Base-by-base conservation (phyloP, 176 grass and related monocot genomes). In the Raddia guianensis region DNA sequence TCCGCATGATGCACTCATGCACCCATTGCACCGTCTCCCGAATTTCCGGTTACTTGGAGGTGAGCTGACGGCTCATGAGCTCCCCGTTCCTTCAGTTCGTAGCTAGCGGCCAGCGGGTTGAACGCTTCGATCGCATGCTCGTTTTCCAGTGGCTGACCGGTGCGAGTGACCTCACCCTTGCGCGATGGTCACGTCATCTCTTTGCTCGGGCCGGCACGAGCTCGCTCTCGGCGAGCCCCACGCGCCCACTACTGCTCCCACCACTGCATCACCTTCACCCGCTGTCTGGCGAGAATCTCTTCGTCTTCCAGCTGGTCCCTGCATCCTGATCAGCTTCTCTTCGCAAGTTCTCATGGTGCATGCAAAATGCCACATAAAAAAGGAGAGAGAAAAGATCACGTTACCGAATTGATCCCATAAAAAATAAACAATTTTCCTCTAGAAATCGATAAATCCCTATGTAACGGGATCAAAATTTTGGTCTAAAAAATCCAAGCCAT, bases 161-260 rank as follows among this genome's bases (percentile, higher is more conserved):
- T 4, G 62, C 76, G 73, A 69, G 62, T 84, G 73, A 69, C 43
- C 3, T 69, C 73, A 70, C 0, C 27, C 11, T 70, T 9, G 16
- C 73, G 63, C 61, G 6, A 49, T n/a, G 63, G 13, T 27, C 34
- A 20, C 14, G 72, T 59, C 82, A 69, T 18, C 61, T 33, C 9
- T 8, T 16, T 7, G 37, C 2, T 16, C 10, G 7, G 14, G 20
- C 6, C 0, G 49, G 33, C 59, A 11, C 49, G 49, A 8, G 19
- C 48, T 33, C 21, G 70, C 48, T 34, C 44, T 27, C 27, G 27
- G 27, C 27, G 0, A 27, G 70, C 47, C 58, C 64, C 80, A 40
- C 59, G 20, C 34, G 12, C 11, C 77, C 77, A 79, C 77, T 45
- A 56, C 60, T 6, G 5, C 51, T 45, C 32, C 60, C 2, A 3